These are phyloP conservation scores for Spiromastix sp. DNA, from an alignment of 2,329 filamentous ascomycete species.

Conservation along the genomic window DNA sequence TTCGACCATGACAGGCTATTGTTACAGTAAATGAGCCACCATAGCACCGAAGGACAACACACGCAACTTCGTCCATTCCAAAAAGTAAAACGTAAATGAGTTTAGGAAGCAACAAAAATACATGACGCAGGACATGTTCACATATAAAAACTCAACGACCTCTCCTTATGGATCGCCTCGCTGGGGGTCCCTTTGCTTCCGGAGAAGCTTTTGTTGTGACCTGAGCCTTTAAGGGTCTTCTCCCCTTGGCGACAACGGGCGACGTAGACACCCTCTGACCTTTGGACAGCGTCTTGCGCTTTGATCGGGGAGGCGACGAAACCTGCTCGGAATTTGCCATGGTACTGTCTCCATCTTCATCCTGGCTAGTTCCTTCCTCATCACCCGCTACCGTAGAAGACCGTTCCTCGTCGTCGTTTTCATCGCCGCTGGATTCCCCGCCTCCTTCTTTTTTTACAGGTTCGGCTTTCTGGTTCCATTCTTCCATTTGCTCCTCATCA, in stretches of 20 bases:
- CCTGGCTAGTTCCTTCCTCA: slow-evolving; percentile 2
- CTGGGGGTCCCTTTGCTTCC: not conserved
- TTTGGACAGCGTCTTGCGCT: not conserved
- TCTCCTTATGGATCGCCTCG: slow-evolving; percentile 5
- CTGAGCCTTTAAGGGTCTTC: too few relatives aligned
- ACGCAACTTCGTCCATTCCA: too few relatives aligned
- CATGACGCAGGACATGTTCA: too few relatives aligned
- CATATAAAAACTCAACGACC: not conserved
- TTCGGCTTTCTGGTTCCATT: slow-evolving; percentile 22
- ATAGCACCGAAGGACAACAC: too few relatives aligned
- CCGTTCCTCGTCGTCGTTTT: slow-evolving; percentile 11
- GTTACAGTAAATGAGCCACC: too few relatives aligned
- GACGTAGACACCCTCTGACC: not conserved
- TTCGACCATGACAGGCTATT: too few relatives aligned
- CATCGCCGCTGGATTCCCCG: slow-evolving; percentile 15
- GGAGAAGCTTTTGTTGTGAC: too few relatives aligned
- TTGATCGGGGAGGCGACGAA: not conserved
- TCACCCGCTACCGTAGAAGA: slow-evolving; percentile 2
- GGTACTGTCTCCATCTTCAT: not conserved
- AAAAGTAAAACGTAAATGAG: too few relatives aligned
- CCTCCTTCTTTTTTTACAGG: slow-evolving; percentile 17
- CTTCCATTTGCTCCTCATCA: slow-evolving; percentile 33
- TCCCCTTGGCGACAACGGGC: not conserved
- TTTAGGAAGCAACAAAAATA: too few relatives aligned
- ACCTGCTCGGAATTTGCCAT: slow-evolving; percentile 3